Evolutionary conservation across 495 filamentous ascomycete species (phyloP), one percentile per base, ranked within the genome.

Genomic region (Annulohypoxylon bovei): DNA sequence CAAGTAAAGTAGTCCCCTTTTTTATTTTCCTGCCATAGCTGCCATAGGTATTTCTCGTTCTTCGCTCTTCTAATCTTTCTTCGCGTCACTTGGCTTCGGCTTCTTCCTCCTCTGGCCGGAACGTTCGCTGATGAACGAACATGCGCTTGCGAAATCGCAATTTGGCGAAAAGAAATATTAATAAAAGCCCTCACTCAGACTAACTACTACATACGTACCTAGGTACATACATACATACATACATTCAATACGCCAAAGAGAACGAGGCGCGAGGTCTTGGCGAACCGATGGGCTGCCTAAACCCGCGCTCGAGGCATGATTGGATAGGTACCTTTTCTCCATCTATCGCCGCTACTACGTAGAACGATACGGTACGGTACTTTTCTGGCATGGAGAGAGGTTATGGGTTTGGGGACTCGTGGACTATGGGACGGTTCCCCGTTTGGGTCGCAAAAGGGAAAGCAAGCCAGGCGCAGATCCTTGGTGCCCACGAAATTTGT

Each of bases 381-480:
- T 42, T n/a, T n/a, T 42, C 39, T 49, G 49, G 25, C 25, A 28
- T 30, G 25, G 37, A 18, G 18, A 22, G n/a, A n/a, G n/a, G n/a
- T n/a, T 61, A 39, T 64, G 35, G 62, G n/a, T 53, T 53, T 8
- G 35, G 40, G 35, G 40, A 32, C 23, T 66, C 55, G 46, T 49
- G 59, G 54, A 40, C 23, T 22, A 44, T 52, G 56, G 56, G 52
- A 66, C 33, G 50, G 52, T 16, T 55, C 62, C 42, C 52, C 60
- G 53, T 58, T 72, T 72, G 55, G 70, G 70, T n/a, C 70, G 59
- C 70, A 53, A 72, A 64, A 49, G 25, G 32, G 63, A 54, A 46
- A 37, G 6, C n/a, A 12, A 62, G 56, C 53, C 63, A 54, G 58
- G 60, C 60, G 65, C 60, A 59, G 59, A 72, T 72, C 70, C 64